Evolutionary conservation across 768 basidiomycete genomes (phyloP), one percentile per base, ranked within the genome.

Genomic region (Tulasnella sp.): DNA sequence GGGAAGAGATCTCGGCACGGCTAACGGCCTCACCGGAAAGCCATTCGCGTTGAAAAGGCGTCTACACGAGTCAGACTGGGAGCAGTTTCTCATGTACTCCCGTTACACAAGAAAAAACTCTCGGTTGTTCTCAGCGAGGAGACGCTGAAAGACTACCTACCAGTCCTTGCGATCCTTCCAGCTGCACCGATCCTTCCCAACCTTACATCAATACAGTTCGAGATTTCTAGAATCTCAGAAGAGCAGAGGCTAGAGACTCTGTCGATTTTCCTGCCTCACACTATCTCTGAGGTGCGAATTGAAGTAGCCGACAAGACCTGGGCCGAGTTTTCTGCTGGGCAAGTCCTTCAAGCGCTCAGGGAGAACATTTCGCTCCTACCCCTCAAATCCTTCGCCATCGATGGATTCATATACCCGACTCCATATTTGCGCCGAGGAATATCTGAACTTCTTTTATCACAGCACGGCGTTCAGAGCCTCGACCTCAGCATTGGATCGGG

Each of bases 291-390:
- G 58, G 28, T 24, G 2, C 58, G 24, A n/a, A 60, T 31, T 31
- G 1, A 2, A 14, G 9, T n/a, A 1, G 5, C 28, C 5, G 16
- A n/a, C 7, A 3, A 7, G 58, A 1, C 3, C 9, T 12, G 3
- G 58, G n/a, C 16, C 9, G 16, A 11, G 5, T 24, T 9, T 24
- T 3, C 24, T 3, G 22, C 9, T n/a, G n/a, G n/a, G 24, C 24
- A 3, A 9, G 9, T 60, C 4, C 11, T 60, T n/a, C 58, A 60
- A 48, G 14, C 14, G 28, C 58, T 60, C 22, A 7, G 7, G 3
- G 14, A 31, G n/a, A 22, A 31, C 1, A 60, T 60, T 3, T 3
- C 16, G n/a, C 58, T 60, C 28, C 58, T 24, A 22, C 14, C 14
- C 58, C 24, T 60, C 58, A 24, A n/a, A 31, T 60, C 58, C 5